Evolutionary conservation across 2,329 filamentous ascomycete genomes (phyloP), one percentile per base, ranked within the genome.

Genomic region (Calonectria crousiana): DNA sequence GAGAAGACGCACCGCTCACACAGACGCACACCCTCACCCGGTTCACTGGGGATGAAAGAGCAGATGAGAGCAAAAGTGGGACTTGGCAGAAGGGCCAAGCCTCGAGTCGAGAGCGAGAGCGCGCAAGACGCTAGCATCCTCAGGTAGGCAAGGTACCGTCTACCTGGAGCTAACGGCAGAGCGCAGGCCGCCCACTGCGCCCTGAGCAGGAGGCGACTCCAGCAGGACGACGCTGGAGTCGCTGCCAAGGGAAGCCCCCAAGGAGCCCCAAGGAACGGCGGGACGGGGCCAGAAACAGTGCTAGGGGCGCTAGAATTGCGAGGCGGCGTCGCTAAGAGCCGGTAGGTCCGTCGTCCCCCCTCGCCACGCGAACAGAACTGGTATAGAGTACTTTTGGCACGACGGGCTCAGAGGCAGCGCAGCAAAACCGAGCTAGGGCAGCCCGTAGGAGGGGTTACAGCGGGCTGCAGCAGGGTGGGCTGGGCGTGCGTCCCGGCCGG

Each of bases 121-220:
- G 26, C 23, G 60, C 60, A 65, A 23, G 32, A 18, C 67, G 26
- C 36, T 56, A 65, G 68, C 60, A 65, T n/a, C 47, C 51, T 44
- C 36, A 66, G 20, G 20, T 23, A 47, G 44, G n/a, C 11, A 47
- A 47, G 68, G 68, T 71, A 71, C 60, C 68, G 49, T 66, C 38
- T 65, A 71, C 68, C 47, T 71, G 68, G 68, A 47, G 38, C 68
- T 71, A 71, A 71, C 68, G 68, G 60, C 49, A 53, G 34, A 32
- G 28, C n/a, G 58, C 67, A 41, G 41, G 60, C 53, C 68, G 62
- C 67, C 28, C 28, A 53, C 67, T 49, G 66, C 66, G 36, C 52
- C 23, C 52, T 58, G 26, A 23, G 41, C 16, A 38, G 32, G 18
- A 23, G 38, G 60, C 41, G 60, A 34, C 60, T 18, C 60, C 60